phyloP scores from a whole-genome alignment of 2,329 filamentous ascomycete genomes.

The Chlorencoelia australis region DNA sequence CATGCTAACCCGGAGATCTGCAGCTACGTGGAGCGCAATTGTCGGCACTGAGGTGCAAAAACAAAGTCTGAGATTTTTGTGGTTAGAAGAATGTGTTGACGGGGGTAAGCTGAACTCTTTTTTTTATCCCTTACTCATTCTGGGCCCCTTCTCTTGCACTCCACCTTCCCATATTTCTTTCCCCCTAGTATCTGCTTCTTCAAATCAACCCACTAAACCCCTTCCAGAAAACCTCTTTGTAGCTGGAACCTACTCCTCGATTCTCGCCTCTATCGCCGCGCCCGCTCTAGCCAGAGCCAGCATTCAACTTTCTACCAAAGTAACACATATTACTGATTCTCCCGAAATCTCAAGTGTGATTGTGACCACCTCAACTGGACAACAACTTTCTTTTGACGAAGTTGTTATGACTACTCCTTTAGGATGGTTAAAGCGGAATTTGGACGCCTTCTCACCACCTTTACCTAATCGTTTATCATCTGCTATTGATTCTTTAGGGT shows the following conservation, averaged over 20 bases:
- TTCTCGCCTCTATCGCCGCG: conserved; percentile 21
- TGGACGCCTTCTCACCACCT: conserved; percentile 33
- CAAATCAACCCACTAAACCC: too few species aligned
- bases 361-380: conserved; percentile 13
- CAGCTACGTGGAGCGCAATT: conserved; percentile 41
- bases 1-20: too few species aligned
- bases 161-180: too few species aligned
- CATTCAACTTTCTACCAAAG: conserved; percentile 18
- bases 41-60: conserved; percentile 38
- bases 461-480: conserved; percentile 33
- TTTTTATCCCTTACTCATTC: too few species aligned
- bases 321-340: conserved; percentile 12
- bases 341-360: conserved; percentile 4
- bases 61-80: conserved; percentile 47
- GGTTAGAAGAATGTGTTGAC: conserved; percentile 47
- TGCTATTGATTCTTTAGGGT: conserved; percentile 38
- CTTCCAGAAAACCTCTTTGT: conserved; percentile 24
- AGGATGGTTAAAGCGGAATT: conserved; percentile 37
- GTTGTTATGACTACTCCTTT: conserved; percentile 42
- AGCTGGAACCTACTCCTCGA: conserved; percentile 25
- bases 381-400: conserved; percentile 26
- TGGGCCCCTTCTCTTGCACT: too few species aligned
- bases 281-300: conserved; percentile 16
- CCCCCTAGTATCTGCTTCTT: too few species aligned
- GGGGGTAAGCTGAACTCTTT: conserved; percentile 29